phyloP scores from a whole-genome alignment of 345 rosid genomes.

The Lepidium sativum region DNA sequence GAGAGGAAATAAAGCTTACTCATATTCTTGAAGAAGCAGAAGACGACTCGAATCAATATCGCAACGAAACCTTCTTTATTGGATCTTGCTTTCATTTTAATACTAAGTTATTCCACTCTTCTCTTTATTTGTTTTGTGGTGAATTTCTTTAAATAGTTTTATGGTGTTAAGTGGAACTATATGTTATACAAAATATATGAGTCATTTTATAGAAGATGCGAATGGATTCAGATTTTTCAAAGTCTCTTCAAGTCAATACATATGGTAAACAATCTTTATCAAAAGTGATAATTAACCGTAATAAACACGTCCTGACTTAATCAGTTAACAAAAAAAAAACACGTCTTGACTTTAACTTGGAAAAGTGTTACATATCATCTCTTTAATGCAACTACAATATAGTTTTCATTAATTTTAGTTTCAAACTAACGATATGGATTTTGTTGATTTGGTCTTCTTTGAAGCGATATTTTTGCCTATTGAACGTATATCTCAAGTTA shows the following conservation, averaged over 20 bases:
- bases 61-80: slow-evolving; percentile 7
- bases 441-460: slow-evolving; percentile 9
- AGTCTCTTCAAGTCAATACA: not conserved
- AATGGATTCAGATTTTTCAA: not conserved
- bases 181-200: not conserved
- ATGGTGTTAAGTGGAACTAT: not conserved
- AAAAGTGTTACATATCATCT: not conserved
- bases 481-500: not conserved
- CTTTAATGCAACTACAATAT: slow-evolving; percentile 9
- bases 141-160: not conserved
- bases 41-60: slow-evolving; percentile 1
- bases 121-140: not conserved
- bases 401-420: slow-evolving; percentile 2
- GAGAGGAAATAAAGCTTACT: slow-evolving; percentile 7
- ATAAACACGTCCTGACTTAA: slow-evolving; percentile 13
- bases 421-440: slow-evolving; percentile 15
- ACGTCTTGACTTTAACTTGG: slow-evolving; percentile 13
- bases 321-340: not conserved
- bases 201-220: slow-evolving; percentile 7
- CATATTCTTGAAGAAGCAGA: slow-evolving; percentile 10
- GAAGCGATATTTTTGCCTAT: not conserved
- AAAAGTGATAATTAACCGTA: not conserved
- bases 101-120: not conserved
- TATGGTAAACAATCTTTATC: not conserved
- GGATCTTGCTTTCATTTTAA: slow-evolving; percentile 11